These are phyloP conservation scores for Microthlaspi erraticum DNA, from an alignment of 345 rosid species.

Conservation along the genomic window DNA sequence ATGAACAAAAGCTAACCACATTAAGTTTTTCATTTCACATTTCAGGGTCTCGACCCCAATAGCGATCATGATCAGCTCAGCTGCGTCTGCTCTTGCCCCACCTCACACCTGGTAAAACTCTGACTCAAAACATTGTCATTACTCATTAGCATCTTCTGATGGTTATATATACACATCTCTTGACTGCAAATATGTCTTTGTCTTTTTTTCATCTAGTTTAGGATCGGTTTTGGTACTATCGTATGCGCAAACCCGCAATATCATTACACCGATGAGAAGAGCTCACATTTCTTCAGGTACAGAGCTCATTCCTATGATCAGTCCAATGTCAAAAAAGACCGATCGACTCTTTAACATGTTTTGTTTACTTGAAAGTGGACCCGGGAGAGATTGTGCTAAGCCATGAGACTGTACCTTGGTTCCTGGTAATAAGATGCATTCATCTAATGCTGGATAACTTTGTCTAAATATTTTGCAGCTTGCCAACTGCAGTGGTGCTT, in stretches of 20 bases:
- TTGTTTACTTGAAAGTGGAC: background rate
- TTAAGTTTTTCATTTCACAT: background rate
- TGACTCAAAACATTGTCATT: constrained; percentile 12
- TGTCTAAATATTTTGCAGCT: no score
- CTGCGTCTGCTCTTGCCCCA: constrained; percentile 93
- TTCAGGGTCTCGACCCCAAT: constrained; percentile 90
- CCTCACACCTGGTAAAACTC: constrained; percentile 69
- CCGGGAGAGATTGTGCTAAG: background rate
- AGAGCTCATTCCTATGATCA: constrained; percentile 3
- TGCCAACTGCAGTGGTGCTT: no score
- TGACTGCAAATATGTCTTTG: background rate
- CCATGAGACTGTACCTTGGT: background rate
- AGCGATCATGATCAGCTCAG: constrained; percentile 79
- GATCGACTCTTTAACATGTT: background rate
- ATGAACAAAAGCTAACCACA: constrained; percentile 11
- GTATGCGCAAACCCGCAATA: constrained; percentile 91
- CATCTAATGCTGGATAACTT: no score
- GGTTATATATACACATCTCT: constrained; percentile 16
- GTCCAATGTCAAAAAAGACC: background rate
- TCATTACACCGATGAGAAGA: constrained; percentile 71
- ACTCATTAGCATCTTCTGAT: background rate
- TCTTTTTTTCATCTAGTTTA: constrained; percentile 36
- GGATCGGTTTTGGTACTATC: constrained; percentile 78
- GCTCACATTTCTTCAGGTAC: constrained; percentile 90
- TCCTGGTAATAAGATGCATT: background rate